Evolutionary conservation across 2,329 filamentous ascomycete species (phyloP), one percentile per base, ranked within the genome.

Genomic region (Penicillium digitatum): DNA sequence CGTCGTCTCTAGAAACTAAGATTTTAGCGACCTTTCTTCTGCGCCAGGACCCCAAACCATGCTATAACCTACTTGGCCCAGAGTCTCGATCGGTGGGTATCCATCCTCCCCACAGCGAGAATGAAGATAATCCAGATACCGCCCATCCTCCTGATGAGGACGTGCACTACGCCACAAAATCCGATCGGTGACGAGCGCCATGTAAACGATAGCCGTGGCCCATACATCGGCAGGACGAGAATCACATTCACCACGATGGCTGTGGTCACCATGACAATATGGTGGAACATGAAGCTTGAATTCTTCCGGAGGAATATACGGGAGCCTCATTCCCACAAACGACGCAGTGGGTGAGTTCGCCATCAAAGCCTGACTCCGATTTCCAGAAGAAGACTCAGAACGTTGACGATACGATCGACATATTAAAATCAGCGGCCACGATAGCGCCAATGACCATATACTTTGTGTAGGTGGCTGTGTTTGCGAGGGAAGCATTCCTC

Each of bases 141-240:
- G 52, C 1, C 39, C 27, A 61, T 72, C 69, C 45, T 70, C 66
- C 3, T 50, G 34, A 7, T 52, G 27, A 6, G 60, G 62, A 14
- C 59, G 52, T 9, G 69, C 62, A 52, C 56, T 62, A 5, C 62
- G 54, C 69, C 69, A 72, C 0, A 61, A 54, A 3, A 68, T 51
- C 11, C 64, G 60, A 1, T 67, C 65, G 7, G 56, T 65, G 5
- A 69, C 52, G 24, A 71, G 58, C 0, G 62, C 58, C 44, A 71
- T 48, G 14, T 71, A 72, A 2, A 70, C 48, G 8, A 70, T 58
- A 1, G 66, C 69, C 5, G 61, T 55, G 4, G 69, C 67, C 69
- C 69, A 72, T 3, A 72, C 39, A 54, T 72, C 69, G 1, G 48
- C 54, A 3, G 58, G 55, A 11, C 59, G 55, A 16, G 56, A 58